Evolutionary conservation across 75 land plant species (phyloP), one percentile per base, ranked within the genome.

Genomic region (Pinus tabuliformis): DNA sequence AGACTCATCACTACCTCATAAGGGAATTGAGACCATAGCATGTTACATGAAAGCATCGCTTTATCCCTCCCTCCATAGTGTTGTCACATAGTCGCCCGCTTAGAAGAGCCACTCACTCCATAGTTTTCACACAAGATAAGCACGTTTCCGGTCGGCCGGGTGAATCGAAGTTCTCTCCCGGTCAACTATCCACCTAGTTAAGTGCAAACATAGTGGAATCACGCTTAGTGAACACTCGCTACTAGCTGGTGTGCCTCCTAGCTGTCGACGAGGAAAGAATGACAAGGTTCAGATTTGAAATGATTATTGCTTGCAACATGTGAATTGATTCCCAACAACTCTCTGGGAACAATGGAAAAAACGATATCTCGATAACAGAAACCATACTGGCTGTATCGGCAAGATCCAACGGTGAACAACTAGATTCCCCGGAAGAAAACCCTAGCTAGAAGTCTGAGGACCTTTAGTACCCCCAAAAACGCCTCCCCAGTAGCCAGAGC

Each of bases 1-100:
- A 70, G 72, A 71, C 79, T 78, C 79, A 78, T 78, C 24, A 71
- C 79, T 70, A 78, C 79, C 79, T 78, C 73, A 56, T 71, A 58
- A 70, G 73, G 73, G 79, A 71, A 1, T 78, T 70, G 73, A 78
- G 73, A 58, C 73, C 73, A 70, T 56, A 78, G 58, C 56, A 79
- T 58, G 80, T 73, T 72, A 58, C 73, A 71, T 45, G 62, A 68
- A 68, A 68, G 71, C 71, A 5, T 68, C 71, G 0, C 36, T 75
- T 33, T 60, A n/a, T 62, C 26, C 59, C 59, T 0, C 13, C 18
- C 3, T 3, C 12, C 7, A 39, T 18, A 52, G 65, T 59, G 63
- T 9, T 18, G 12, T 59, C 77, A 75, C 77, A 75, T 1, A 39
- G 33, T 56, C 33, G 11, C 77, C 77, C 3, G 54, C 73, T 54